Percentiles rank a stretch among this genome's conserved stretches.
Evolutionary conservation across 805 yeast species (phyloP).

Genomic region (Wickerhamiella sergipiensis): DNA sequence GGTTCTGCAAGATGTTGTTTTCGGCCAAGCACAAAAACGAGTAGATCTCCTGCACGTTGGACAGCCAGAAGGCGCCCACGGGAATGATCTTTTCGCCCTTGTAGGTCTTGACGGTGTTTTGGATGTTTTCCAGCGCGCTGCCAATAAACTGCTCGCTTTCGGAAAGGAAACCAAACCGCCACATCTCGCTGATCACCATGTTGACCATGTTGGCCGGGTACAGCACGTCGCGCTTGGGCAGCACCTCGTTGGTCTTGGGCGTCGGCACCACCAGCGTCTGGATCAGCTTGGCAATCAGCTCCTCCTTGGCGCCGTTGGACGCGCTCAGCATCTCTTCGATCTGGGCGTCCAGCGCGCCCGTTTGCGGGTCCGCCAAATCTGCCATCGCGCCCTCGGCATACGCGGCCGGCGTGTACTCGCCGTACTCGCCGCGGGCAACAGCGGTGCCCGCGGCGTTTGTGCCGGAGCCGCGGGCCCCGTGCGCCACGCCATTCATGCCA

Average conservation of each 20-base stretch:
- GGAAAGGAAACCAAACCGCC: slow-evolving; percentile 88
- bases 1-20: slow-evolving; percentile 76
- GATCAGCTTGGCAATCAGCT: slow-evolving; percentile 31
- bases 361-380: background rate
- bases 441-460: no score
- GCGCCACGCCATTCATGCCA: no score
- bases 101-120: slow-evolving; percentile 61
- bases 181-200: slow-evolving; percentile 88
- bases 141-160: slow-evolving; percentile 88
- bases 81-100: slow-evolving; percentile 79
- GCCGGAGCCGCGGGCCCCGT: no score
- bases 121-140: slow-evolving; percentile 75
- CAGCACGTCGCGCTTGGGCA: slow-evolving; percentile 77
- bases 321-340: slow-evolving; percentile 44
- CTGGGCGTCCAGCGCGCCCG: background rate
- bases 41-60: slow-evolving; percentile 88
- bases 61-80: slow-evolving; percentile 94
- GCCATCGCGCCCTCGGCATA: background rate
- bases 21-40: slow-evolving; percentile 93
- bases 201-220: slow-evolving; percentile 95
- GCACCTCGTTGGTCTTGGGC: slow-evolving; percentile 69
- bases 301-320: slow-evolving; percentile 12
- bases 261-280: slow-evolving; percentile 77
- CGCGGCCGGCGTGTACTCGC: background rate
- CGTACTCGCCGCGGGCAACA: background rate